phyloP scores from a whole-genome alignment of 1,284 basidiomycete genomes.

The Mycena citricolor region DNA sequence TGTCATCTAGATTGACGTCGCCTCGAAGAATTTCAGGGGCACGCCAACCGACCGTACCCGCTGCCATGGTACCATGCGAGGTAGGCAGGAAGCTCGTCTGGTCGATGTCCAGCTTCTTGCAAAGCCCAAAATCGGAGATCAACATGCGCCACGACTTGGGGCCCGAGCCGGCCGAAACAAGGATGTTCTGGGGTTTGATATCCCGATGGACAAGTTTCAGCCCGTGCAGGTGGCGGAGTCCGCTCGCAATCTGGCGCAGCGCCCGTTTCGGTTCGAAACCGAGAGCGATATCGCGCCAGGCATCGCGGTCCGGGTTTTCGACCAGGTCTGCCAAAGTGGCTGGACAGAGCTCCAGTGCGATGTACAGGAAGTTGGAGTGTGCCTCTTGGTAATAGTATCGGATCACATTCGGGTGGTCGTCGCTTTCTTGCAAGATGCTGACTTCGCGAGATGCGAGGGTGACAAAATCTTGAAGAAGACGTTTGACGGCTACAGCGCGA shows the following conservation, averaged over 20 bases:
- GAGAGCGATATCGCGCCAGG: slow-evolving; percentile 65
- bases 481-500: slow-evolving; percentile 95
- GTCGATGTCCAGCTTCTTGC: slow-evolving; percentile 88
- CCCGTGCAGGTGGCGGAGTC: slow-evolving; percentile 87
- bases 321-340: slow-evolving; percentile 93
- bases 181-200: slow-evolving; percentile 98
- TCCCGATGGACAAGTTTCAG: slow-evolving; percentile 97
- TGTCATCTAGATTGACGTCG: slow-evolving; percentile 86
- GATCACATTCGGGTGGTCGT: slow-evolving; percentile 98
- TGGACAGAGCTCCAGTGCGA: slow-evolving; percentile 95
- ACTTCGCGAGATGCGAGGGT: slow-evolving; percentile 95
- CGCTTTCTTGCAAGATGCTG: slow-evolving; percentile 90
- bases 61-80: slow-evolving; percentile 77
- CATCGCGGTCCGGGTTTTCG: slow-evolving; percentile 69
- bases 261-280: slow-evolving; percentile 88
- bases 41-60: slow-evolving; percentile 92
- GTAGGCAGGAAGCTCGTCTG: slow-evolving; percentile 91
- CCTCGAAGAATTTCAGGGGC: slow-evolving; percentile 92
- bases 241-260: slow-evolving; percentile 83
- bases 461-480: slow-evolving; percentile 93
- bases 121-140: slow-evolving; percentile 94
- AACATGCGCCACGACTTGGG: slow-evolving; percentile 70
- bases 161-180: slow-evolving; percentile 73
- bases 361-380: slow-evolving; percentile 92
- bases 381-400: slow-evolving; percentile 98